phyloP scores from a whole-genome alignment of 805 yeast genomes.

The Saccharomycopsis sp. region DNA sequence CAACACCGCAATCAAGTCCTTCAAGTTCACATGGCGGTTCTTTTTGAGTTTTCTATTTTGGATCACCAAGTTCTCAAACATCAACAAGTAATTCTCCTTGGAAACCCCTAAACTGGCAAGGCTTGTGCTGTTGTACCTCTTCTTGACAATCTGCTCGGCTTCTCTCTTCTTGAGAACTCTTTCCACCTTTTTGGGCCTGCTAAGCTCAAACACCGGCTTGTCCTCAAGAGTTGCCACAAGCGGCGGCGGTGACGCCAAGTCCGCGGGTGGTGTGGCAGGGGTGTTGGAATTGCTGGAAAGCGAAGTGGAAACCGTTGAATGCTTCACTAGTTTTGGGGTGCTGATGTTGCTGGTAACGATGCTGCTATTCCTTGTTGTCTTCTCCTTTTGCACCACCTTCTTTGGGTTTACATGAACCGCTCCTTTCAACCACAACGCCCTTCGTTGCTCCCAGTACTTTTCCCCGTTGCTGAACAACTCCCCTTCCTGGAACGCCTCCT shows the following conservation, averaged over 20 bases:
- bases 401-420: constrained; percentile 24
- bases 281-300: too few relatives aligned
- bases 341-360: too few relatives aligned
- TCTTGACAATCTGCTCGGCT: constrained; percentile 9
- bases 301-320: too few relatives aligned
- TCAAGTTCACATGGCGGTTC: constrained; percentile 52
- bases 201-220: too few relatives aligned
- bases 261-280: too few relatives aligned
- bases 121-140: constrained; percentile 6
- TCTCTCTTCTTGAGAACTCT: constrained; percentile 23
- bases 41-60: constrained; percentile 57
- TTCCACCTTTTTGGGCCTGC: constrained; percentile 19
- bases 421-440: constrained; percentile 57
- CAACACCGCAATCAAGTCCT: constrained; percentile 37
- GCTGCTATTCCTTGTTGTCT: too few relatives aligned
- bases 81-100: constrained; percentile 43
- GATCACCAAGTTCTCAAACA: constrained; percentile 63
- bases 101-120: constrained; percentile 28
- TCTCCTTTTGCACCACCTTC: constrained; percentile 7
- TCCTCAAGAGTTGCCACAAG: too few relatives aligned
- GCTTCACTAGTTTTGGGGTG: too few relatives aligned
- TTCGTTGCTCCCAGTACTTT: constrained; percentile 58
- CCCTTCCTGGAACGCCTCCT: constrained; percentile 15
- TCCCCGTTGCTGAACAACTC: constrained; percentile 45
- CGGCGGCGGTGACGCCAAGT: too few relatives aligned